Percentiles rank a stretch among this genome's conserved stretches.
Conservation (phyloP, 768 basidiomycete species). For the Suillus spraguei region DNA sequence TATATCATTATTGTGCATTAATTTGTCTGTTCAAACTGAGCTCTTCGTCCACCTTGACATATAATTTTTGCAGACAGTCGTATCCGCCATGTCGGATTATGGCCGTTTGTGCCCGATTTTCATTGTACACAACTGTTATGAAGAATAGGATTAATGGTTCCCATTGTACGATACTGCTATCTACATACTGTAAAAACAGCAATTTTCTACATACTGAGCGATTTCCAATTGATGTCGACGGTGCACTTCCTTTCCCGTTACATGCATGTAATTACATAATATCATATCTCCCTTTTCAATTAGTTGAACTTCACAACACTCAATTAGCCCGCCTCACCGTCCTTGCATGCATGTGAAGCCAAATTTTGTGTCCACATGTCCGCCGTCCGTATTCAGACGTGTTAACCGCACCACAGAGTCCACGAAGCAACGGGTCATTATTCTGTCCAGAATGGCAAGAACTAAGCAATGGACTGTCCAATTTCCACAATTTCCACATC, state of each 20-base stretch:
- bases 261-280: too few species aligned
- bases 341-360: neutral
- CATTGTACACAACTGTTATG: neutral
- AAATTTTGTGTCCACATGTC: neutral
- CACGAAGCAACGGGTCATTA: neutral
- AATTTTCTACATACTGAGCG: too few species aligned
- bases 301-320: too few species aligned
- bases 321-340: neutral
- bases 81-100: neutral
- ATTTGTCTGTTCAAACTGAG: neutral
- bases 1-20: slow-evolving; percentile 11
- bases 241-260: too few species aligned
- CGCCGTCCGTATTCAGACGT: neutral
- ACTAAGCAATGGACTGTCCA: neutral
- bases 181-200: too few species aligned
- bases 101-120: neutral
- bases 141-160: neutral
- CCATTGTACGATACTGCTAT: slow-evolving; percentile 5
- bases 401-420: neutral
- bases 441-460: neutral
- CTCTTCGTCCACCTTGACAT: neutral
- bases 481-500: neutral
- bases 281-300: too few species aligned
- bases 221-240: too few species aligned
- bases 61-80: neutral